Evolutionary conservation across 176 grass and related monocot genomes (phyloP).

Genomic region (Oryza longistaminata): DNA sequence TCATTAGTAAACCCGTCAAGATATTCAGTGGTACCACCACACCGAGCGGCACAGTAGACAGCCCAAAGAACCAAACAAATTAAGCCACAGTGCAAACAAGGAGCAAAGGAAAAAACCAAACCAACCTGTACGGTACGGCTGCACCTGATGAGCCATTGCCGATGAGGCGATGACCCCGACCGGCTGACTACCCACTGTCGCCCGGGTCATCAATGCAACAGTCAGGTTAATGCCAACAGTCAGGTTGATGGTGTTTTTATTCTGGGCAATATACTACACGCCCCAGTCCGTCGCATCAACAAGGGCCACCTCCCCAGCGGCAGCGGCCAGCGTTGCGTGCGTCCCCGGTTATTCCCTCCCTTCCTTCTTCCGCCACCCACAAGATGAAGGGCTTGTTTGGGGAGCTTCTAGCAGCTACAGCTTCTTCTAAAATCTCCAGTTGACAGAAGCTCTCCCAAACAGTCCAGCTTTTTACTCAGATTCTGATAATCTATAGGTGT

Average conservation of each 20-base stretch:
- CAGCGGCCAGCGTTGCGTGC: not conserved
- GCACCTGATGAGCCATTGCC: not conserved
- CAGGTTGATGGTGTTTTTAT: not conserved
- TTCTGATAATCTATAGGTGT: too few relatives aligned
- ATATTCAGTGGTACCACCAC: too few relatives aligned
- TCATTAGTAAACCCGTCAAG: not conserved
- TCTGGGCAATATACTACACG: not conserved
- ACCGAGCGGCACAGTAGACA: not conserved
- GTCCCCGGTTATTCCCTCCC: not conserved
- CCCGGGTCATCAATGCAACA: not conserved
- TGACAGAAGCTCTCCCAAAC: too few relatives aligned
- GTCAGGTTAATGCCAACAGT: not conserved
- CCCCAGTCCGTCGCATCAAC: not conserved
- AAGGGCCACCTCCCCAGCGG: too few relatives aligned
- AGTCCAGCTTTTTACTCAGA: too few relatives aligned
- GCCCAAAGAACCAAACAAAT: not conserved
- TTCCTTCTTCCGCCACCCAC: not conserved
- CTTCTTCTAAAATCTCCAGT: too few relatives aligned
- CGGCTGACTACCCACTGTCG: not conserved
- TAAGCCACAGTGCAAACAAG: not conserved
- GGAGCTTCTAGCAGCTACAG: too few relatives aligned
- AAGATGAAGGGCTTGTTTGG: too few relatives aligned
- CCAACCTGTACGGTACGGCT: too few relatives aligned
- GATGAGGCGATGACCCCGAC: not conserved
- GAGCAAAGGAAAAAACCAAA: not conserved